Evolutionary conservation across 108 stramenopile genomes (phyloP).

Genomic region (Seminavis robusta): DNA sequence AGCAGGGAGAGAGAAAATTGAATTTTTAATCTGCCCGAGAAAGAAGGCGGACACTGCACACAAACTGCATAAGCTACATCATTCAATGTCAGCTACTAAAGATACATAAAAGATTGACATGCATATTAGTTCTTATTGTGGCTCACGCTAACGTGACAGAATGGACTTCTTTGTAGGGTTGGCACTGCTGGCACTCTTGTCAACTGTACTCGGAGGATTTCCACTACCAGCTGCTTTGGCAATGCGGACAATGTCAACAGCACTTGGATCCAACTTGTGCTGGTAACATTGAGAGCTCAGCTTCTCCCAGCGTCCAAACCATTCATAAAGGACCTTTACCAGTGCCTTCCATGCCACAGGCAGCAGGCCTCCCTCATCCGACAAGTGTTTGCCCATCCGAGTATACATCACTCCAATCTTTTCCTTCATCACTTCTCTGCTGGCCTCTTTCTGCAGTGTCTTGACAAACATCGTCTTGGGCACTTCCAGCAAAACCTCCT

Average conservation of each 20-base stretch:
- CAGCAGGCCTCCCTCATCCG: conserved; percentile 76
- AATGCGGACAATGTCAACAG: conserved; percentile 83
- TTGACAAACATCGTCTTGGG: conserved; percentile 77
- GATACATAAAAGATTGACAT: no score
- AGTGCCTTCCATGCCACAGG: conserved; percentile 90
- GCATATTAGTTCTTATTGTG: no score
- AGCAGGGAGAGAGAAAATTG: no score
- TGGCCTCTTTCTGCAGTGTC: conserved; percentile 82
- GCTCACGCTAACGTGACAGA: no score
- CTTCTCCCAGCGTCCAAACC: conserved; percentile 91
- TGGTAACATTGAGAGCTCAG: conserved; percentile 79
- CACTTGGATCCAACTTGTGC: conserved; percentile 77
- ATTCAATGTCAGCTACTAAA: no score
- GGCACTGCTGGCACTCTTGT: no score
- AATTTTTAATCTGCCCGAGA: no score
- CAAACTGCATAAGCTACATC: no score
- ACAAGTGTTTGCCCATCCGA: conserved; percentile 88
- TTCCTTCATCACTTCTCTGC: conserved; percentile 79
- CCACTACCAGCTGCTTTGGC: conserved; percentile 77
- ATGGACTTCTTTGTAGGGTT: no score
- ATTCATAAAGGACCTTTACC: conserved; percentile 87
- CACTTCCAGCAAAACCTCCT: conserved; percentile 78
- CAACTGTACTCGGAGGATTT: no score
- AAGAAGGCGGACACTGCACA: no score
- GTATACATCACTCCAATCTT: conserved; percentile 80